Conservation (phyloP, 768 basidiomycete genomes). For the Boletus pseudo-olivaceus region DNA sequence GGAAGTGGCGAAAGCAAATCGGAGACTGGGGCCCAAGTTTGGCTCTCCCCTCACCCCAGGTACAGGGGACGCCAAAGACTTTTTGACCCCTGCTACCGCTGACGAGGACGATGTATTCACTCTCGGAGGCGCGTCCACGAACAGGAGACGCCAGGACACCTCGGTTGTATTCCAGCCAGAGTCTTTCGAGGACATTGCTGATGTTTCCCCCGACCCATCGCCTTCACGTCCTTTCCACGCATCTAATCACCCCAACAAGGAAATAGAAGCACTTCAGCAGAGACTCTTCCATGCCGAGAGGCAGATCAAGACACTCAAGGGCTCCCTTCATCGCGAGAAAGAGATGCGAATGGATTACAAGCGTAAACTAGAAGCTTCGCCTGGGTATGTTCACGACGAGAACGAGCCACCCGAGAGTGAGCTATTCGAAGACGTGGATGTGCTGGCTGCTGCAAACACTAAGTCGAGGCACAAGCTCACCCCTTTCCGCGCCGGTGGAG, state of each 20-base stretch:
- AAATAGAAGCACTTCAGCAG: slow-evolving; percentile 79
- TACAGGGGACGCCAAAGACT: slow-evolving; percentile 40
- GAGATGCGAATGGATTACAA: slow-evolving; percentile 69
- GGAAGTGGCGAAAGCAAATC: slow-evolving; percentile 63
- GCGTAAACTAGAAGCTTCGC: slow-evolving; percentile 47
- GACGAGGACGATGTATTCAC: slow-evolving; percentile 68
- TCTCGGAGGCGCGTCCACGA: slow-evolving; percentile 58
- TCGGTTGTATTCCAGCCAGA: slow-evolving; percentile 46
- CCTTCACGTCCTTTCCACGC: slow-evolving; percentile 61
- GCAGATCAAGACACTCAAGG: slow-evolving; percentile 78
- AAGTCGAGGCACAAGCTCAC: slow-evolving; percentile 43
- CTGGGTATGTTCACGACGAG: slow-evolving; percentile 35
- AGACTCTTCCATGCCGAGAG: slow-evolving; percentile 82
- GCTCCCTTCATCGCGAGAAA: slow-evolving; percentile 78
- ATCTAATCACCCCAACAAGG: slow-evolving; percentile 72
- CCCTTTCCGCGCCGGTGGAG: slow-evolving; percentile 49
- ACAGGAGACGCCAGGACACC: slow-evolving; percentile 54
- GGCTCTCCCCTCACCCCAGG: slow-evolving; percentile 75
- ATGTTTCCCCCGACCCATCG: slow-evolving; percentile 63
- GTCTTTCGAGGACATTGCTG: slow-evolving; percentile 42
- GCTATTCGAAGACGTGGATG: slow-evolving; percentile 46
- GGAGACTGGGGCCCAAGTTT: slow-evolving; percentile 55
- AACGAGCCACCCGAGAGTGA: slow-evolving; percentile 40
- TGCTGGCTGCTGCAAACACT: slow-evolving; percentile 27
- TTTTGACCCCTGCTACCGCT: slow-evolving; percentile 53